Evolutionary conservation across 345 rosid species (phyloP).

Genomic region (Salix exigua): DNA sequence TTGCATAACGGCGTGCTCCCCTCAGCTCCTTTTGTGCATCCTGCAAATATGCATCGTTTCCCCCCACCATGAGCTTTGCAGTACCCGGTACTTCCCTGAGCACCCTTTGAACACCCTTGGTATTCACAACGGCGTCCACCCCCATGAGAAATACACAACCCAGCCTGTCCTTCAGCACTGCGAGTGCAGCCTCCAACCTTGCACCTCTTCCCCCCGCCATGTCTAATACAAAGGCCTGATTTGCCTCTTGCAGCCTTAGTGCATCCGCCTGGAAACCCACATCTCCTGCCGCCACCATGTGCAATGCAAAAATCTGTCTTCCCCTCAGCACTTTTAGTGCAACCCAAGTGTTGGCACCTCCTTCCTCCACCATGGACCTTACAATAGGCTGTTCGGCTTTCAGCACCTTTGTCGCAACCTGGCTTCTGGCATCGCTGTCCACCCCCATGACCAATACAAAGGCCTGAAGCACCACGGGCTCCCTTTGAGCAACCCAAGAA

Average conservation of each 20-base stretch:
- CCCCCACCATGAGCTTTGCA: constrained; percentile 99
- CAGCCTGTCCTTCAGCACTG: constrained; percentile 96
- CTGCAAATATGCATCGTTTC: constrained; percentile 81
- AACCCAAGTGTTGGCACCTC: constrained; percentile 88
- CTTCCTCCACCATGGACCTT: constrained; percentile 95
- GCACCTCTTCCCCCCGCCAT: constrained; percentile 96
- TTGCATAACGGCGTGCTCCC: constrained; percentile 95
- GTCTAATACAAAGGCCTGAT: constrained; percentile 90
- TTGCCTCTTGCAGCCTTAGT: constrained; percentile 87
- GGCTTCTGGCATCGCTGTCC: constrained; percentile 89
- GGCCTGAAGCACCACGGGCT: constrained; percentile 88
- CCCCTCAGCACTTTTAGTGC: constrained; percentile 96
- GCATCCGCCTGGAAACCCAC: constrained; percentile 69
- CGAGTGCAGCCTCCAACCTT: constrained; percentile 69
- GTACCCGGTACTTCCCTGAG: constrained; percentile 90
- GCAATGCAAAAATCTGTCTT: constrained; percentile 86
- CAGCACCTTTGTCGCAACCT: constrained; percentile 90
- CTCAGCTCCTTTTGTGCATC: constrained; percentile 92
- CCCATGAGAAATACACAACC: constrained; percentile 93
- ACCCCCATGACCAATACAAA: constrained; percentile 93
- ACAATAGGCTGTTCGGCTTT: constrained; percentile 90
- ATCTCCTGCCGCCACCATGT: constrained; percentile 92
- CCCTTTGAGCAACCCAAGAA: constrained; percentile 78
- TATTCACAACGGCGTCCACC: constrained; percentile 89
- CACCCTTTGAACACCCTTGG: constrained; percentile 64